These are phyloP conservation scores for Euryodendron excelsum DNA, from an alignment of 148 eudicot genomes.

Conservation along the genomic window DNA sequence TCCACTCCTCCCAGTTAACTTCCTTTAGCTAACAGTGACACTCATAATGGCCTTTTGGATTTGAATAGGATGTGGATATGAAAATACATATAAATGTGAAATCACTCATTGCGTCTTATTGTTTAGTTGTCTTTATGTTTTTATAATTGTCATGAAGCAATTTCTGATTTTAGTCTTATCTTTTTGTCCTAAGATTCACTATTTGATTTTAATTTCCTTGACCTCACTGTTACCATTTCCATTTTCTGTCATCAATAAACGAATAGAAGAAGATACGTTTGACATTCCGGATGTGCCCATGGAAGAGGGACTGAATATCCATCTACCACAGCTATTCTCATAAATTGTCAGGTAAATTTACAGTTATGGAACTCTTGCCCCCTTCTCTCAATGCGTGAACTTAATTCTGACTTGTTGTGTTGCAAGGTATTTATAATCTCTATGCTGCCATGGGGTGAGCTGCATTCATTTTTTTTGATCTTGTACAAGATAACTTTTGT, in stretches of 20 bases:
- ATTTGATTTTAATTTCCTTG: slow-evolving; percentile 42
- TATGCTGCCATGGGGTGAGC: neutral
- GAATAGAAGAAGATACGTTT: slow-evolving; percentile 78
- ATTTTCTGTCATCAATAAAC: slow-evolving; percentile 58
- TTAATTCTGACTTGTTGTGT: neutral
- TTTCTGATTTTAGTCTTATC: neutral
- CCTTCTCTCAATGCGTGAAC: neutral
- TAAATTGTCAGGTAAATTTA: slow-evolving; percentile 4
- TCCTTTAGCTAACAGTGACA: neutral
- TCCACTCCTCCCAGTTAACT: too few species aligned
- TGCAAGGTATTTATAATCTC: neutral
- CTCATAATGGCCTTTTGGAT: too few species aligned
- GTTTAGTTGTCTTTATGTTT: neutral
- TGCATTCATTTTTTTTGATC: too few species aligned
- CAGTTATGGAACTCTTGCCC: neutral
- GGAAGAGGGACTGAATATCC: slow-evolving; percentile 67
- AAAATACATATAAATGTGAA: neutral
- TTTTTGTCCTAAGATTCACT: neutral
- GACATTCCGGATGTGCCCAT: slow-evolving; percentile 92
- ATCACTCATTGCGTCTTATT: neutral
- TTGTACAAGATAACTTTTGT: too few species aligned
- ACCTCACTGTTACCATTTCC: slow-evolving; percentile 62
- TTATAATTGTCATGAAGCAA: neutral
- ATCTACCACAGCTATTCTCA: neutral
- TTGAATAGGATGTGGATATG: neutral